Evolutionary conservation across 805 yeast genomes (phyloP).

Genomic region (Candida succiphila): DNA sequence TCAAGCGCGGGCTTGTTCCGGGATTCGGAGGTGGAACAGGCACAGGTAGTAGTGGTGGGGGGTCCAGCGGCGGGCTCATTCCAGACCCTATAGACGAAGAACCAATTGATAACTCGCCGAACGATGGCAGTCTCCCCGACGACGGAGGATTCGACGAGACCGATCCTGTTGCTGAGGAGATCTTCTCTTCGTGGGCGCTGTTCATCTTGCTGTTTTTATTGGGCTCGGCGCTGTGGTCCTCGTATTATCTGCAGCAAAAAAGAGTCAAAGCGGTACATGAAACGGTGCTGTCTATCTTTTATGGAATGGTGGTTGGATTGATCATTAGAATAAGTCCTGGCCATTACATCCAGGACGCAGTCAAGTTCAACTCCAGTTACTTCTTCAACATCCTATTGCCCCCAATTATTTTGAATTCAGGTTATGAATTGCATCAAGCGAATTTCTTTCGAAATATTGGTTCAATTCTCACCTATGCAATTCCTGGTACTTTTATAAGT

Average conservation of each 20-base stretch:
- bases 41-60: conserved; percentile 1
- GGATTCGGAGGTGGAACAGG: conserved; percentile 11
- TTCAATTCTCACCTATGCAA: conserved; percentile 86
- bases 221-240: conserved; percentile 89
- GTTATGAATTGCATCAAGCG: conserved; percentile 92
- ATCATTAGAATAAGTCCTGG: conserved; percentile 90
- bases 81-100: conserved; percentile 25
- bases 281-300: conserved; percentile 89
- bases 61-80: conserved; percentile 1
- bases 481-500: conserved; percentile 92
- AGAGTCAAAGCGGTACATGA: conserved; percentile 95
- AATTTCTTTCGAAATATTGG: conserved; percentile 91
- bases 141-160: conserved; percentile 42
- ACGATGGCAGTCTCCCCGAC: conserved; percentile 36
- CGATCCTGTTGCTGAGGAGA: conserved; percentile 88
- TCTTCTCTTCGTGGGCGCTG: conserved; percentile 95
- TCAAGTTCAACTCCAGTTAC: conserved; percentile 87
- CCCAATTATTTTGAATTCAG: conserved; percentile 92
- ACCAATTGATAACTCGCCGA: conserved; percentile 26
- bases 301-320: conserved; percentile 94
- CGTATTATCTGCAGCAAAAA: conserved; percentile 84
- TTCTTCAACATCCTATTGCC: conserved; percentile 92
- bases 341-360: conserved; percentile 93
- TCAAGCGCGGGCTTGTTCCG: conserved; percentile 14
- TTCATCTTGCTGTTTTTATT: conserved; percentile 74